Percentiles rank a stretch among this genome's conserved stretches.
Evolutionary conservation across 2,329 filamentous ascomycete species (phyloP).

Genomic region (Mycocentrospora acerina): DNA sequence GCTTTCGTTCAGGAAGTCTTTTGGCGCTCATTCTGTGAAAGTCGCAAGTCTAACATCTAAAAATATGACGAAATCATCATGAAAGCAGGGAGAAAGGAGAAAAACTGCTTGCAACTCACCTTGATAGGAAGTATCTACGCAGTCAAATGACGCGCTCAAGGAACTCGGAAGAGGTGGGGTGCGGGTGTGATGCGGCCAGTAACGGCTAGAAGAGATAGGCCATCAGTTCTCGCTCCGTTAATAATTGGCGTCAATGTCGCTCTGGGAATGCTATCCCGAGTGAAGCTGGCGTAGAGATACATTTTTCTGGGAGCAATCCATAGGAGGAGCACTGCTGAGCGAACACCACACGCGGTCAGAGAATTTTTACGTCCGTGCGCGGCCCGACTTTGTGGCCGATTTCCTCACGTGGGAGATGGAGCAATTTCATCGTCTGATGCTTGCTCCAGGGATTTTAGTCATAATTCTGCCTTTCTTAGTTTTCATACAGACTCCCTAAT

Average conservation of each 20-base stretch:
- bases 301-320: constrained; percentile 14
- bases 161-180: constrained; percentile 7
- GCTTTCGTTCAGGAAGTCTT: constrained; percentile 38
- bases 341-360: too few relatives aligned
- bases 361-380: too few relatives aligned
- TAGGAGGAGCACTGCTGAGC: too few relatives aligned
- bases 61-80: constrained; percentile 42
- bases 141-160: constrained; percentile 5
- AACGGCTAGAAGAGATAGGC: constrained; percentile 9
- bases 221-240: constrained; percentile 4
- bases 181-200: constrained; percentile 12
- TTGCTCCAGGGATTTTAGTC: too few relatives aligned
- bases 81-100: constrained; percentile 4
- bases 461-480: too few relatives aligned
- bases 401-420: too few relatives aligned
- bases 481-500: too few relatives aligned
- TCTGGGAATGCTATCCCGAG: constrained; percentile 15
- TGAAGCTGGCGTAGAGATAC: constrained; percentile 20
- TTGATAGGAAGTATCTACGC: constrained; percentile 2
- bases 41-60: constrained; percentile 47
- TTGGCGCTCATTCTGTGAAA: constrained; percentile 35
- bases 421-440: too few relatives aligned
- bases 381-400: too few relatives aligned
- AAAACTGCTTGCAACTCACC: constrained; percentile 13
- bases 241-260: constrained; percentile 6